Evolutionary conservation across 2,329 filamentous ascomycete genomes (phyloP).

Genomic region (Colletotrichum caudatum): DNA sequence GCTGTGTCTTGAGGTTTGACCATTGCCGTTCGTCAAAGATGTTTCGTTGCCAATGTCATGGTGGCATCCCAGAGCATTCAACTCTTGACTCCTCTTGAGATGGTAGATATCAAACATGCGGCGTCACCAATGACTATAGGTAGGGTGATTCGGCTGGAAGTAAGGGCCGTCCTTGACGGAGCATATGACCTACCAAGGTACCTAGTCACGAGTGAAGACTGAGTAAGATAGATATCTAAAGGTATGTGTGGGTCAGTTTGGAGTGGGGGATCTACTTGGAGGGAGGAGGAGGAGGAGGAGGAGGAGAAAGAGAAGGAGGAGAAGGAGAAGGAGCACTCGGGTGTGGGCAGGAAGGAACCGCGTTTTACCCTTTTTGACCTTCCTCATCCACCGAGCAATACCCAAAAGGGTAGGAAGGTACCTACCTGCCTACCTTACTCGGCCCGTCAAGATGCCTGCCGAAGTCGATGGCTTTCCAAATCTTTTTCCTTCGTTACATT

Average conservation of each 20-base stretch:
- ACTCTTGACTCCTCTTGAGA: too few species aligned
- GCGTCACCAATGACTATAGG: background rate
- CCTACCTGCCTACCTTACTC: background rate
- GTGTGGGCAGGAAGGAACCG: constrained; percentile 4
- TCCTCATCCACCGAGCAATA: background rate
- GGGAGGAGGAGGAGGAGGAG: background rate
- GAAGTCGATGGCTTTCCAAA: constrained; percentile 25
- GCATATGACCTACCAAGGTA: background rate
- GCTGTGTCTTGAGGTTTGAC: background rate
- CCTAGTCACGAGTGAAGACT: background rate
- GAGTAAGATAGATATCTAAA: too few species aligned
- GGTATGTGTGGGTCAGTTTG: background rate
- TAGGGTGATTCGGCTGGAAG: background rate
- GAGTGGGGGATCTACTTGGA: background rate
- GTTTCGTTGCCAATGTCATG: background rate
- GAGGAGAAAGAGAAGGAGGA: too few species aligned
- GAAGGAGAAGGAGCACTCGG: background rate
- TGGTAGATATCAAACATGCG: too few species aligned
- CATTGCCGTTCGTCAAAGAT: background rate
- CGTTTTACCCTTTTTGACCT: constrained; percentile 12
- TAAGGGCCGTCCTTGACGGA: background rate
- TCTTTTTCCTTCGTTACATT: constrained; percentile 16
- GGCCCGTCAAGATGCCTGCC: constrained; percentile 26
- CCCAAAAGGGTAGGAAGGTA: background rate
- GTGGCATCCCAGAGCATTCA: background rate